Base-by-base conservation (phyloP, 306 rosid genomes). In the Dryas alaskensis region DNA sequence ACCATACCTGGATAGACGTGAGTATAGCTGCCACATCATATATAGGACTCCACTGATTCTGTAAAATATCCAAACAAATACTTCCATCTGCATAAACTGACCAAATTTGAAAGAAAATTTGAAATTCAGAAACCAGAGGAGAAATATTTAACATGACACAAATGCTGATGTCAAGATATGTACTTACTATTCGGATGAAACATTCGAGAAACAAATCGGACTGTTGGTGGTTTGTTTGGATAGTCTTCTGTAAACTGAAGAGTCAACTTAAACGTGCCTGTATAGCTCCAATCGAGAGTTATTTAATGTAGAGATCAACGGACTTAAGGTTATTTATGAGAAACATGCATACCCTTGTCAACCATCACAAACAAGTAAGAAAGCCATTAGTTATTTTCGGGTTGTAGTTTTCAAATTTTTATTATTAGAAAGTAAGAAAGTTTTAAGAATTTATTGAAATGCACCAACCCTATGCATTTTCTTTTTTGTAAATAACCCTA, bases 21-120 rank as follows among this genome's bases (percentile, higher is more conserved):
- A 94, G 99, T 70, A 94, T 89, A 69, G 99, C 97, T 78, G 97
- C 99, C 4, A 89, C 99, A 45, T 94, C 99, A 64, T 94, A 94
- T 57, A 94, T 94, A 47, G 99, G 99, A 75, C 97, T 94, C 98
- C 98, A 94, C 60, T 94, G 96, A 79, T 91, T 94, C 82, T 94
- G 98, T 69, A 94, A 85, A 80, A 92, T 92, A 76, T 92, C 99
- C 92, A 94, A 86, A 67, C 99, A 94, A 52, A 94, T 94, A 78
- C 99, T 92, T 59, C 99, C 99, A 91, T 94, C 99, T 0, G 97
- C 99, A 79, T 94, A 94, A 78, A 94, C 99, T 94, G 85, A 46
- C 25, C 67, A 73, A 46, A 76, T 86, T 37, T 70, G 65, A 66
- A 59, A 66, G 59, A 46, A 59, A 19, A 46, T 5, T 57, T 22